These are phyloP conservation scores for Cyberlindnera mycetangii DNA, from an alignment of 805 yeast genomes.

Conservation along the genomic window DNA sequence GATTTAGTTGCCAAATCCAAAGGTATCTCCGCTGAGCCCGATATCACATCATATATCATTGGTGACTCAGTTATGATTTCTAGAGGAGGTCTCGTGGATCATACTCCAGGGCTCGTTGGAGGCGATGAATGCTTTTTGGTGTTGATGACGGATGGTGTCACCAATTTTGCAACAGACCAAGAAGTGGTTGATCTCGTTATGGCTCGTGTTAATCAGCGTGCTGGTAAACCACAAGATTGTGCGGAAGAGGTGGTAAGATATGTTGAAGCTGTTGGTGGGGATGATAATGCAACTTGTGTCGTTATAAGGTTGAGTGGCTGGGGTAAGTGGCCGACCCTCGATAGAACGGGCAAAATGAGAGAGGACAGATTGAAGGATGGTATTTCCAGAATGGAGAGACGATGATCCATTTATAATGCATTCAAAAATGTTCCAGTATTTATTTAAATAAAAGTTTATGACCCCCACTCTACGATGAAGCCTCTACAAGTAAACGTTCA, in stretches of 20 bases:
- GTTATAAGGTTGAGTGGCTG: slow-evolving; percentile 81
- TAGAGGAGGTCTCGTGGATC: slow-evolving; percentile 15
- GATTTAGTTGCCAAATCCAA: slow-evolving; percentile 75
- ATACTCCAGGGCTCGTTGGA: slow-evolving; percentile 41
- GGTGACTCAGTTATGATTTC: slow-evolving; percentile 53
- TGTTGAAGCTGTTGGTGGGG: slow-evolving; percentile 84
- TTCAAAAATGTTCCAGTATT: too few species aligned
- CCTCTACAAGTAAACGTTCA: not conserved
- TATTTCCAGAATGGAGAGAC: slow-evolving; percentile 23
- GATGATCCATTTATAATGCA: slow-evolving; percentile 5
- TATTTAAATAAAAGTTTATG: not conserved
- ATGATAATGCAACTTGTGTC: slow-evolving; percentile 93
- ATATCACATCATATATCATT: slow-evolving; percentile 62
- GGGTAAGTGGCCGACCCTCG: slow-evolving; percentile 89
- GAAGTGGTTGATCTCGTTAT: slow-evolving; percentile 86
- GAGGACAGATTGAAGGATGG: slow-evolving; percentile 62
- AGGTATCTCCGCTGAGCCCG: slow-evolving; percentile 94
- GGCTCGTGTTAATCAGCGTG: slow-evolving; percentile 54
- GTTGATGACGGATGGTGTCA: slow-evolving; percentile 83
- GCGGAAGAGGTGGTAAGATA: slow-evolving; percentile 83
- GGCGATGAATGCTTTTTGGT: slow-evolving; percentile 89
- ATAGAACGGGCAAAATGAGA: slow-evolving; percentile 78
- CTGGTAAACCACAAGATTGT: slow-evolving; percentile 66
- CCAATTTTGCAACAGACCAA: slow-evolving; percentile 79
- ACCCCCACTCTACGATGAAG: not conserved